Percentiles rank a stretch among this genome's conserved stretches.
Evolutionary conservation across 2,329 filamentous ascomycete species (phyloP).

Genomic region (Dactylellina cionopaga): DNA sequence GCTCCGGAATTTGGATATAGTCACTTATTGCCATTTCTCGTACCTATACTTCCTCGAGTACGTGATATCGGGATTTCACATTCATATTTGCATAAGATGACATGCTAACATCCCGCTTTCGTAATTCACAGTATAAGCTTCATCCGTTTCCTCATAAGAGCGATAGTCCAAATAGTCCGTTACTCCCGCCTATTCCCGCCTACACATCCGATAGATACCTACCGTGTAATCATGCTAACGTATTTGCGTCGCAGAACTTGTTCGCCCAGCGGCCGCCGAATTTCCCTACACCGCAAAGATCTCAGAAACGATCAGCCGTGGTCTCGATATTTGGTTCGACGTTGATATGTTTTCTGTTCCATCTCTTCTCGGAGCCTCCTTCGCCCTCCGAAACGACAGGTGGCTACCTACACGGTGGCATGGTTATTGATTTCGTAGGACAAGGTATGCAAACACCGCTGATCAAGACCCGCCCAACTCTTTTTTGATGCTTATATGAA

Average conservation of each 20-base stretch:
- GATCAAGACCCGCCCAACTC: too few relatives aligned
- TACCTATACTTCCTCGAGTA: conserved; percentile 77
- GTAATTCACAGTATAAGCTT: conserved; percentile 69
- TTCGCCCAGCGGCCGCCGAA: conserved; percentile 61
- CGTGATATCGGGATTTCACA: conserved; percentile 55
- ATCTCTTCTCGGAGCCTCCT: conserved; percentile 68
- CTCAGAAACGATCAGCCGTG: conserved; percentile 67
- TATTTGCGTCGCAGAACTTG: conserved; percentile 31
- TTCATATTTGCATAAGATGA: neutral
- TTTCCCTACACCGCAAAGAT: conserved; percentile 73
- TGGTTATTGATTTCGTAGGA: conserved; percentile 75
- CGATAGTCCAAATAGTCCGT: conserved; percentile 65
- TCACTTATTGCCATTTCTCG: conserved; percentile 73
- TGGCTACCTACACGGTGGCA: conserved; percentile 74
- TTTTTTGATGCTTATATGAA: too few relatives aligned
- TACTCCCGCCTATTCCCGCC: neutral
- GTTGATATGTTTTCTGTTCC: conserved; percentile 70
- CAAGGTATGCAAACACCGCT: conserved; percentile 67
- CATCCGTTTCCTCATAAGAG: conserved; percentile 70
- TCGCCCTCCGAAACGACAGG: conserved; percentile 70
- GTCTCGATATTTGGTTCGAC: conserved; percentile 70
- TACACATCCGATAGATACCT: neutral
- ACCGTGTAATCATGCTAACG: neutral
- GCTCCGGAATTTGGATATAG: conserved; percentile 70
- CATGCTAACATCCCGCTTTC: neutral